Base-by-base conservation (phyloP, 176 grass and related monocot genomes). In the Metroxylon sagu region DNA sequence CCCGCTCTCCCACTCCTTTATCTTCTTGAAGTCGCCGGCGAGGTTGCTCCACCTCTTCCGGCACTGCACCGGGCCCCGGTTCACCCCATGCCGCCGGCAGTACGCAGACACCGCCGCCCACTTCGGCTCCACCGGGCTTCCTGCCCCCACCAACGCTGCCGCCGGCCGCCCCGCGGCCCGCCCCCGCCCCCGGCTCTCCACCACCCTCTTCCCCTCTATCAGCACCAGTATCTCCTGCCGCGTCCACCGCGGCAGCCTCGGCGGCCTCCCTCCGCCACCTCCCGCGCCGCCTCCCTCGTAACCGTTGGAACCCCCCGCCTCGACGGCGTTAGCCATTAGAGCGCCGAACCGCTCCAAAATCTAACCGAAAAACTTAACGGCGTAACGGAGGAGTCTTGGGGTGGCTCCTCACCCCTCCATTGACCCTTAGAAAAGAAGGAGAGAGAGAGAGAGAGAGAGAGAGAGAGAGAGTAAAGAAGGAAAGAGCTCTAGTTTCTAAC, bases 31-130 rank as follows among this genome's bases (percentile, higher is more conserved):
- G 65, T 96, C 92, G 4, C 87, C 87, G 2, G 92, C 87, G n/a
- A 96, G 92, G 61, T 96, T 96, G 71, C 92, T 96, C 87, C 92
- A 96, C 53, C 92, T 71, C 78, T 96, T 96, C 49, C 92, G 77
- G 75, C 87, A 96, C 87, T 96, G 92, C 39, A 96, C 92, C 29
- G 87, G 72, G 0, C 87, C 87, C 35, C 87, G 79, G 68, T 85
- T 83, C 19, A 96, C 83, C 18, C 83, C 92, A 49, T 96, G 92
- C 25, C 83, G 76, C 58, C 79, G 65, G 72, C 92, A 96, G 68
- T 90, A 90, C 65, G 81, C 83, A 5, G 86, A 84, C 31, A 96
- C 86, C 12, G 92, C 80, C 1, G 86, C 83, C 91, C 86, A 96
- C 84, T 90, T 95, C 26, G 91, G 91, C 69, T 87, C 91, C 26